Evolutionary conservation across 768 basidiomycete species (phyloP).

Genomic region (Dentipellis fragilis): DNA sequence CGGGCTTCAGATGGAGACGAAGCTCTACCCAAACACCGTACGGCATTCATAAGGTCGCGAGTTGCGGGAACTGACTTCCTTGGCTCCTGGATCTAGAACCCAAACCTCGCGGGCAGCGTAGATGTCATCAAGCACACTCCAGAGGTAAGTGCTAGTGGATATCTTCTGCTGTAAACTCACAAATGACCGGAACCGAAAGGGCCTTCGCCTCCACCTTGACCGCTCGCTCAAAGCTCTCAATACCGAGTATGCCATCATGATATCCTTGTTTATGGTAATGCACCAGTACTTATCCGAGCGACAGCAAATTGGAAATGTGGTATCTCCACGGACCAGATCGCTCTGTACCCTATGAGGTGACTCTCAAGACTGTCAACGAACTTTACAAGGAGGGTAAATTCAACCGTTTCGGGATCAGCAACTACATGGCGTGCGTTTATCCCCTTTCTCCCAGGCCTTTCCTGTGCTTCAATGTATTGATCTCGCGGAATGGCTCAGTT

Average conservation of each 20-base stretch:
- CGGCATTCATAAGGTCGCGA: constrained; percentile 31
- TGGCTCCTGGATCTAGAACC: constrained; percentile 16
- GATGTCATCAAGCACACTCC: constrained; percentile 16
- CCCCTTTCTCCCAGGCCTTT: constrained; percentile 23
- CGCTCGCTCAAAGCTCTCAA: constrained; percentile 32
- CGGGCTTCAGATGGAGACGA: constrained; percentile 49
- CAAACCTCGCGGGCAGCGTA: neutral
- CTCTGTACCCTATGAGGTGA: constrained; percentile 34
- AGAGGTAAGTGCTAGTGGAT: constrained; percentile 8
- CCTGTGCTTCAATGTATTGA: constrained; percentile 4
- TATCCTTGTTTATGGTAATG: too few species aligned
- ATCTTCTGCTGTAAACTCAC: too few species aligned
- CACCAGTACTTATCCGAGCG: neutral
- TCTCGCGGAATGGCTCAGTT: constrained; percentile 11
- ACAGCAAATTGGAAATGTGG: constrained; percentile 31
- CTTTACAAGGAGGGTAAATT: constrained; percentile 44
- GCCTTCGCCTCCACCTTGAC: constrained; percentile 26
- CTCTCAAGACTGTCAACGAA: constrained; percentile 35
- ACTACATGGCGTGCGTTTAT: constrained; percentile 29
- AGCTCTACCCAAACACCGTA: constrained; percentile 34
- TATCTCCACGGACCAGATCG: constrained; percentile 39
- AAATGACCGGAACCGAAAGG: constrained; percentile 8
- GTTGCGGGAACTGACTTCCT: neutral
- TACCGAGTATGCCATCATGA: constrained; percentile 29
- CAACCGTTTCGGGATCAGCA: constrained; percentile 34